These are phyloP conservation scores for Wickerhamomyces hampshirensis DNA, from an alignment of 805 yeast genomes.

Conservation along the genomic window DNA sequence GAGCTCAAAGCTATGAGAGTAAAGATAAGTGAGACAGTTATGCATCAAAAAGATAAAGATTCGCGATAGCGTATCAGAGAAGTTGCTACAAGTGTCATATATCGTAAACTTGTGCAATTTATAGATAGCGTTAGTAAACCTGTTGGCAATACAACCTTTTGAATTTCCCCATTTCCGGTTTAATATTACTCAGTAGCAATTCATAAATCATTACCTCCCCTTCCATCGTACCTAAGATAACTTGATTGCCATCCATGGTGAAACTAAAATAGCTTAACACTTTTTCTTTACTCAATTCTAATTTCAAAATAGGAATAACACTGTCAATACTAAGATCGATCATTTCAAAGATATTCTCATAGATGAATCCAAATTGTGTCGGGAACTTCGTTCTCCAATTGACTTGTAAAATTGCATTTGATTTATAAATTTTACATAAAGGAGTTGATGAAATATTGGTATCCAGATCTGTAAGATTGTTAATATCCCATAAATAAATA, in stretches of 20 bases:
- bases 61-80: no score
- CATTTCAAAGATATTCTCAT: slow-evolving; percentile 25
- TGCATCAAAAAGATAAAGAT: no score
- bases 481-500: slow-evolving; percentile 25
- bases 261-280: slow-evolving; percentile 14
- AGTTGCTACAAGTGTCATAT: no score
- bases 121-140: no score
- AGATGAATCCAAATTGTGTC: slow-evolving; percentile 27
- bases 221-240: slow-evolving; percentile 12
- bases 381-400: slow-evolving; percentile 24
- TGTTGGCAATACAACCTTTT: slow-evolving; percentile 15
- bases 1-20: no score
- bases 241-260: slow-evolving; percentile 14
- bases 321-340: slow-evolving; percentile 28
- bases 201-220: slow-evolving; percentile 18
- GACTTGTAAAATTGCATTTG: slow-evolving; percentile 24
- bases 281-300: slow-evolving; percentile 5
- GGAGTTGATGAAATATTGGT: no score
- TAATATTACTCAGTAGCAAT: slow-evolving; percentile 8
- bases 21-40: no score
- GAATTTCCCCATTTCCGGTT: slow-evolving; percentile 16
- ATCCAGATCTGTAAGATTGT: no score
- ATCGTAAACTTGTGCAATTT: no score
- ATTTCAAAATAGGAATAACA: slow-evolving; percentile 20
- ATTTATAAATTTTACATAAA: slow-evolving; percentile 20